These are phyloP conservation scores for Platanus orientalis DNA, from an alignment of 164 flowering plant species.

Conservation along the genomic window DNA sequence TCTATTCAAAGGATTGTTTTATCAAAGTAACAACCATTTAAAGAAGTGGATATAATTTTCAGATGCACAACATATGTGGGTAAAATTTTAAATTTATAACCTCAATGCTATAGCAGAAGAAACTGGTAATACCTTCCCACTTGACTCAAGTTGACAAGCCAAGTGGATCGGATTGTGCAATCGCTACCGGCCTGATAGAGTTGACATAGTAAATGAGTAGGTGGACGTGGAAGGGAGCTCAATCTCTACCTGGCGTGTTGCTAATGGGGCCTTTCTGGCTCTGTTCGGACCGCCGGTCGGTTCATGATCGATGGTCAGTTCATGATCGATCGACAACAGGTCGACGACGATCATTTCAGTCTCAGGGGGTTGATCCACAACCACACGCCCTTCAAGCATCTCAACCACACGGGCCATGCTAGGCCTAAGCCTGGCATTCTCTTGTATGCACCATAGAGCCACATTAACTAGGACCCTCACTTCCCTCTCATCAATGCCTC, in stretches of 20 bases:
- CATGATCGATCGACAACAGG: conserved; percentile 40
- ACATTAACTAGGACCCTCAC: conserved; percentile 46
- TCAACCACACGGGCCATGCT: conserved; percentile 67
- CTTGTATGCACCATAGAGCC: conserved; percentile 90
- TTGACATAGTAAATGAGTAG: conserved; percentile 23
- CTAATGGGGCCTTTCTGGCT: neutral
- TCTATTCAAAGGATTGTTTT: no score
- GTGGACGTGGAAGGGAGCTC: conserved; percentile 13
- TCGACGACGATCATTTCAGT: conserved; percentile 62
- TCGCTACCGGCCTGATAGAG: conserved; percentile 34
- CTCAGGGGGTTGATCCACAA: conserved; percentile 63
- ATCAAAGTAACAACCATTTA: no score
- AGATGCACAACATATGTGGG: no score
- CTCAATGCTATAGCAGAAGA: no score
- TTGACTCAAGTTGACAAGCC: no score
- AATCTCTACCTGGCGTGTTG: neutral
- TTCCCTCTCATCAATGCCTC: conserved; percentile 48
- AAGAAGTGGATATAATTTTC: no score
- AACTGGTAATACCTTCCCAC: no score
- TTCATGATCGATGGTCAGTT: neutral
- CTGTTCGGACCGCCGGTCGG: no score
- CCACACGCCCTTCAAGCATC: conserved; percentile 65
- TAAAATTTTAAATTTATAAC: no score
- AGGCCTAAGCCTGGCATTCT: conserved; percentile 62
- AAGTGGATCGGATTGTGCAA: no score